Base-by-base conservation (phyloP, 2,329 filamentous ascomycete genomes). In the Fusarium nanum region DNA sequence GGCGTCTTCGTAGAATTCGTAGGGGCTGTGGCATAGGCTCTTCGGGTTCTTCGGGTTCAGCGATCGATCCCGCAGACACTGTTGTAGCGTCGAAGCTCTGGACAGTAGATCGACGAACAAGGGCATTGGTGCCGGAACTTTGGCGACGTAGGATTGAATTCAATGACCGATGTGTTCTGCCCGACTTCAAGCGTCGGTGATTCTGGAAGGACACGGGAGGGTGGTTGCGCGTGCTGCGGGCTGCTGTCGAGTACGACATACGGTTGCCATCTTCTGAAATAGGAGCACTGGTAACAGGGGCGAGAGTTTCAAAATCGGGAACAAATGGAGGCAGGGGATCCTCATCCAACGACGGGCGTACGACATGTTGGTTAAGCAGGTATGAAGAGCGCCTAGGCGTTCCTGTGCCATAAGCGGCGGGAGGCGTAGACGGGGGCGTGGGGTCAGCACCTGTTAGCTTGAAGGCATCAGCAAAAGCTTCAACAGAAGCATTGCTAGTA, bases 1-100 rank as follows among this genome's bases (percentile, higher is more conserved):
- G 93, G 16, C 90, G 86, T 76, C 93, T 85, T 64, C 93, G 86
- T 66, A 96, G 84, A 44, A 91, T 84, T 46, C 90, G 87, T 9
- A 87, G 80, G n/a, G 88, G 88, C 22, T 81, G 81, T 2, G 86
- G 84, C 49, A 84, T 77, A 4, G 83, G 53, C 11, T 69, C 64
- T 55, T 64, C 74, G 9, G 68, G 81, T 9, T 83, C 83, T 10
- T 83, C 83, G 1, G 84, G 83, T 6, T 82, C 75, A 7, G 82
- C 83, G 8, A 85, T 80, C 3, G 88, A 90, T 7, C 73, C 78
- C 41, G 81, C 86, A 0, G 88, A 88, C 45, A 83, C 83, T 10
- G 73, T 88, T 7, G 73, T 75, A 9, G 87, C 89, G 74, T 91
- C 88, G 56, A 91, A 87, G 74, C 89, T 92, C 53, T 82, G 84